These are phyloP conservation scores for Phanerodontia chrysosporium DNA, from an alignment of 768 basidiomycete species.

Conservation along the genomic window DNA sequence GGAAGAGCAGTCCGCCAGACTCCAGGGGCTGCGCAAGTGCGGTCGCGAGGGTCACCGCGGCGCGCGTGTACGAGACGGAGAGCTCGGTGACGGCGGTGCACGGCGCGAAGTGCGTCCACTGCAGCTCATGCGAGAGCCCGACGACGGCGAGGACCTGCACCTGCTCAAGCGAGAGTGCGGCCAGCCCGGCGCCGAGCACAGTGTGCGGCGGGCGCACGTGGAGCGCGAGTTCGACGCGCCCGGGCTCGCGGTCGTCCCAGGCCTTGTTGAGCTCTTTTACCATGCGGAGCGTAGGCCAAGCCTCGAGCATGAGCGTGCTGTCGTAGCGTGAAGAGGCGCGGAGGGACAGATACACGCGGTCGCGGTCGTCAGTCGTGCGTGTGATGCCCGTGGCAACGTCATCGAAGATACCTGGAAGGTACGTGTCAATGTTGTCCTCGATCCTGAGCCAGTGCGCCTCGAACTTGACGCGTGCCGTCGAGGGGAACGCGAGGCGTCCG, in stretches of 20 bases:
- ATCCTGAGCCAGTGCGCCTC: not conserved
- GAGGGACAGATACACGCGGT: not conserved
- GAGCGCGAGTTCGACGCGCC: not conserved
- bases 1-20: not conserved
- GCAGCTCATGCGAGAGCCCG: too few species aligned
- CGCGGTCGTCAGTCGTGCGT: not conserved
- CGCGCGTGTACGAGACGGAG: too few species aligned
- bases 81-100: too few species aligned
- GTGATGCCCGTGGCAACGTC: not conserved
- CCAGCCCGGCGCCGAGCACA: too few species aligned
- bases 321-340: not conserved
- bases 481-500: not conserved
- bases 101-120: too few species aligned
- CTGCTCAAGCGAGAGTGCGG: too few species aligned
- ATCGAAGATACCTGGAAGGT: not conserved
- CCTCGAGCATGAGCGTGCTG: not conserved
- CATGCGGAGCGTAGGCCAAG: not conserved
- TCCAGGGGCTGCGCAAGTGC: not conserved
- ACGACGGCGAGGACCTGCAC: too few species aligned
- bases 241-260: not conserved
- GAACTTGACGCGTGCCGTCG: not conserved
- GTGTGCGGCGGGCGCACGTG: not conserved
- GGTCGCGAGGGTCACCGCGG: not conserved
- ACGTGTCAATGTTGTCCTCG: not conserved
- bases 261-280: not conserved